A percentile compares a stretch with the other conserved stretches of the same genome.
Evolutionary conservation across 1,139 yeast genomes (phyloP).

Genomic region (Pichia sp.): DNA sequence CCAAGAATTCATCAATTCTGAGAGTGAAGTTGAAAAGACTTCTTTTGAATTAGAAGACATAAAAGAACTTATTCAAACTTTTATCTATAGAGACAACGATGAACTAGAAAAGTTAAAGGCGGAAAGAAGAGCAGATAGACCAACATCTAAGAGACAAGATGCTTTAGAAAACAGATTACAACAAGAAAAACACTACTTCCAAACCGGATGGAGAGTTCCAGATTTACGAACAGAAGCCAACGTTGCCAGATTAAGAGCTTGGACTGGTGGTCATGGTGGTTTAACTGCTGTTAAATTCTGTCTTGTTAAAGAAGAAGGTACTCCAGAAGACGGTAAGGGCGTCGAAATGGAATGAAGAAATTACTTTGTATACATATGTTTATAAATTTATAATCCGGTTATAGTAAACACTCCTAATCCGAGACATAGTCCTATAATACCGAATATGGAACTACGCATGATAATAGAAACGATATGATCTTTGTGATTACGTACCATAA

Average conservation of each 20-base stretch:
- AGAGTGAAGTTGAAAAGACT: conserved; percentile 37
- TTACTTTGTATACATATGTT: too few relatives aligned
- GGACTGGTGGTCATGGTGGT: conserved; percentile 90
- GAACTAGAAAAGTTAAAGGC: conserved; percentile 59
- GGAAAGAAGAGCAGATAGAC: conserved; percentile 84
- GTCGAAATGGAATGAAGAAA: conserved; percentile 14
- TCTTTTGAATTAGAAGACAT: conserved; percentile 40
- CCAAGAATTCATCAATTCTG: conserved; percentile 52
- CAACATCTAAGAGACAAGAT: conserved; percentile 69
- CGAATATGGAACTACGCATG: neutral
- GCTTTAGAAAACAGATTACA: conserved; percentile 60
- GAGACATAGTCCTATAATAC: neutral
- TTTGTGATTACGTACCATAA: conserved; percentile 5
- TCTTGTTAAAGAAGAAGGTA: conserved; percentile 35
- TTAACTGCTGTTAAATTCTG: conserved; percentile 56
- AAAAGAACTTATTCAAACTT: conserved; percentile 58
- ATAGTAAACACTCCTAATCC: neutral
- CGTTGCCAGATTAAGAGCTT: conserved; percentile 57
- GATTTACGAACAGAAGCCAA: conserved; percentile 62
- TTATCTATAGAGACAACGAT: conserved; percentile 67
- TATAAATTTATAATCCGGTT: neutral
- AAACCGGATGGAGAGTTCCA: conserved; percentile 72
- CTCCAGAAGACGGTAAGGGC: conserved; percentile 22
- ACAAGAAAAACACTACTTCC: conserved; percentile 58
- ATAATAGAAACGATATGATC: neutral